Evolutionary conservation across 2,329 filamentous ascomycete species (phyloP).

Genomic region (Cladophialophora bantiana): DNA sequence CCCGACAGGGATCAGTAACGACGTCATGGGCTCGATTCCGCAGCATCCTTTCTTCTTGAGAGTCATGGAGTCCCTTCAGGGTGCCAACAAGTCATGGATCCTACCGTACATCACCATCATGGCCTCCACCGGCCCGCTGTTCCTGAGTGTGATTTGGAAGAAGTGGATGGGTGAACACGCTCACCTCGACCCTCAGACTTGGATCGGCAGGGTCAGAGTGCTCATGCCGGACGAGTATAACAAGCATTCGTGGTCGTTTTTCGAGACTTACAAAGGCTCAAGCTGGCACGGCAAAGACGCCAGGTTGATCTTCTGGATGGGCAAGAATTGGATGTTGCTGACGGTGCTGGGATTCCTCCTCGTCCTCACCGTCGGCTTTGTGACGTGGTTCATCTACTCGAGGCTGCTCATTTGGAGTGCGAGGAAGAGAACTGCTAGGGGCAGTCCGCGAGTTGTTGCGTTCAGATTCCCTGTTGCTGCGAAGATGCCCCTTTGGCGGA

Average conservation of each 20-base stretch:
- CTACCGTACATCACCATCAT: conserved; percentile 79
- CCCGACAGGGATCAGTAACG: conserved; percentile 81
- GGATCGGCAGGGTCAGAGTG: conserved; percentile 66
- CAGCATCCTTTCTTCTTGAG: conserved; percentile 76
- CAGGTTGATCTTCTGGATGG: conserved; percentile 70
- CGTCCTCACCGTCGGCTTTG: conserved; percentile 56
- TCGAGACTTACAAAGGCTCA: conserved; percentile 69
- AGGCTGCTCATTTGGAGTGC: conserved; percentile 52
- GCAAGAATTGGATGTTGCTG: conserved; percentile 63
- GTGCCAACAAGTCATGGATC: conserved; percentile 73
- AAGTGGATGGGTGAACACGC: conserved; percentile 67
- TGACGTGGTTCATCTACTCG: conserved; percentile 60
- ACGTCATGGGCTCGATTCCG: conserved; percentile 76
- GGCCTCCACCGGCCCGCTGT: conserved; percentile 78
- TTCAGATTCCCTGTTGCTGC: conserved; percentile 21
- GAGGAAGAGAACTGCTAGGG: conserved; percentile 20
- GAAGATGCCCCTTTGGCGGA: conserved; percentile 32
- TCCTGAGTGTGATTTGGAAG: conserved; percentile 77
- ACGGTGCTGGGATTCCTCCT: conserved; percentile 60
- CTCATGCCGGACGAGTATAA: conserved; percentile 76
- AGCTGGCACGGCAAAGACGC: conserved; percentile 72
- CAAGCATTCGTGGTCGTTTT: conserved; percentile 73
- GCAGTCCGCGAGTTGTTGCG: conserved; percentile 27
- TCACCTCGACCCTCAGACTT: conserved; percentile 49
- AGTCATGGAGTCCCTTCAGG: conserved; percentile 71